Conservation (phyloP, 148 eudicot genomes). For the Fagopyrum tataricum region DNA sequence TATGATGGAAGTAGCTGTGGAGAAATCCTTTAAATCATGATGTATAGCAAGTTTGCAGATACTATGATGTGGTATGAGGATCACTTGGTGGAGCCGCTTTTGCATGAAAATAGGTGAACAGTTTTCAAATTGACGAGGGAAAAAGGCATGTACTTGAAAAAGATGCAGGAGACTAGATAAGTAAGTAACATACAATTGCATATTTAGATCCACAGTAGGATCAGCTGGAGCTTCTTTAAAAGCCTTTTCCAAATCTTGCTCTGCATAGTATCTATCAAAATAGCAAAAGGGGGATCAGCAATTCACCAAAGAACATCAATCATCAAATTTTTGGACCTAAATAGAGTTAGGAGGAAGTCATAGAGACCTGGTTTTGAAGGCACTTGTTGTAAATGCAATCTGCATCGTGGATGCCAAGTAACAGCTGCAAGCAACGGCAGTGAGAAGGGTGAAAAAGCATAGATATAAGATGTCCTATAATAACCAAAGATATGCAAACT, state of each 20-base stretch:
- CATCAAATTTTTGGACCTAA: not conserved
- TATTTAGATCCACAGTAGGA: conserved; percentile 94
- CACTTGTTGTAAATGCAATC: conserved; percentile 72
- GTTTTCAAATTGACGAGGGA: not conserved
- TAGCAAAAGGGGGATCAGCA: not conserved
- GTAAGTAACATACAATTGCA: conserved; percentile 69
- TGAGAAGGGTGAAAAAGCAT: conserved; percentile 1
- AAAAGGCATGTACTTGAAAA: not conserved
- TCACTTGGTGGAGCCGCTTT: too few species aligned
- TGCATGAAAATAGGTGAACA: not conserved
- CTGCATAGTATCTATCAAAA: conserved; percentile 47
- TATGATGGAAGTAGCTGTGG: not conserved
- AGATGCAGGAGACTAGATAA: conserved; percentile 5
- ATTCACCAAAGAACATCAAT: not conserved
- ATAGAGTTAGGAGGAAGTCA: not conserved
- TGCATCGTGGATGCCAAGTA: conserved; percentile 97
- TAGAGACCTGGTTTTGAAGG: conserved; percentile 64
- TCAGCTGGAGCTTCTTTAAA: conserved; percentile 88
- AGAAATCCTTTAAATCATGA: not conserved
- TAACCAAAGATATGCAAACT: not conserved
- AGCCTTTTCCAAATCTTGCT: conserved; percentile 57
- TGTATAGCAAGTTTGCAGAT: not conserved
- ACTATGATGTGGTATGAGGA: not conserved
- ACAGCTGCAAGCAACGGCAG: conserved; percentile 47
- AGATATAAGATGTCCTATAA: not conserved